Evolutionary conservation across 2,329 filamentous ascomycete genomes (phyloP).

Genomic region (Fusarium coffeatum): DNA sequence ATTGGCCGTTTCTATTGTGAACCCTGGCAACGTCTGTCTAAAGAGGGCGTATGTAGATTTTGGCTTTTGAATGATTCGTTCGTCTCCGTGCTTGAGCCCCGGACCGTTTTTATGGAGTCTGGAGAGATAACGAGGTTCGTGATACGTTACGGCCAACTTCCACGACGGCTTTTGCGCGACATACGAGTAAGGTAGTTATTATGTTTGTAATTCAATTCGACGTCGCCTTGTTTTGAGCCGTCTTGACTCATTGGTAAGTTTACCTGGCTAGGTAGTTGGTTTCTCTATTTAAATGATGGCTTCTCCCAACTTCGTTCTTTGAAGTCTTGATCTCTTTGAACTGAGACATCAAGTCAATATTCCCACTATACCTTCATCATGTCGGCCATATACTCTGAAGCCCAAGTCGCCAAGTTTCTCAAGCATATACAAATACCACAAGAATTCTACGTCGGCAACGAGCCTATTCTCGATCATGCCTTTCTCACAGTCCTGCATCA

Average conservation of each 20-base stretch:
- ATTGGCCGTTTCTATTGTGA: slow-evolving; percentile 30
- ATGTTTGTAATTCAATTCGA: slow-evolving; percentile 29
- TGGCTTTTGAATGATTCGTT: slow-evolving; percentile 17
- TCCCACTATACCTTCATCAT: slow-evolving; percentile 31
- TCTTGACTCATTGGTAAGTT: slow-evolving; percentile 25
- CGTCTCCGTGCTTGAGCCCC: slow-evolving; percentile 25
- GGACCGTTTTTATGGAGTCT: slow-evolving; percentile 34
- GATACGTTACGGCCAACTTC: slow-evolving; percentile 31
- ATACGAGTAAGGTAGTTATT: slow-evolving; percentile 28
- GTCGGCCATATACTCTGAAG: slow-evolving; percentile 46
- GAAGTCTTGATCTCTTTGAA: slow-evolving; percentile 1
- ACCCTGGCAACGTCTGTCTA: slow-evolving; percentile 23
- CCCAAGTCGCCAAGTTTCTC: slow-evolving; percentile 48
- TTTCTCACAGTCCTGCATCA: slow-evolving; percentile 56
- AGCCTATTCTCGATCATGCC: slow-evolving; percentile 45
- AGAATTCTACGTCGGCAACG: slow-evolving; percentile 44
- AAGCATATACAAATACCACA: slow-evolving; percentile 44
- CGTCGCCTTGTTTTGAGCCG: slow-evolving; percentile 17
- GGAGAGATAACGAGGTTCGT: slow-evolving; percentile 16
- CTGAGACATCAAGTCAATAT: neutral
- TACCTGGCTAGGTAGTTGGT: slow-evolving; percentile 1
- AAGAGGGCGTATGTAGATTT: slow-evolving; percentile 17
- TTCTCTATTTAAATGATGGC: slow-evolving; percentile 1
- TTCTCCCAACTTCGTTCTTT: slow-evolving; percentile 1
- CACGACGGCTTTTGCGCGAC: slow-evolving; percentile 29